Evolutionary conservation across 306 rosid species (phyloP), one percentile per base, ranked within the genome.

Genomic region (Castanopsis chinensis): DNA sequence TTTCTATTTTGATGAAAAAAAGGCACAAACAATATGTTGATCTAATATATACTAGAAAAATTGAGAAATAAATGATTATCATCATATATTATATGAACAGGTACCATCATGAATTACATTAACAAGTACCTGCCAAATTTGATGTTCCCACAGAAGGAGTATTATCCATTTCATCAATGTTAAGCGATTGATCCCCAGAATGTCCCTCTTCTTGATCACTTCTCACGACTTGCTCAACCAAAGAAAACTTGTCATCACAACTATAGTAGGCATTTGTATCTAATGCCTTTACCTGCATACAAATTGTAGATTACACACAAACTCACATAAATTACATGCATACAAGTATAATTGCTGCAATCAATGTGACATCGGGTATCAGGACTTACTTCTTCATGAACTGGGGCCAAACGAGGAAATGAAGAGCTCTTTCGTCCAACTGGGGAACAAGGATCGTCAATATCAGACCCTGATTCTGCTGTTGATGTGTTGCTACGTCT

Each of bases 321-420:
- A 43, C 51, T 0, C 51, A 10, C 53, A 49, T 11, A 49, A 49
- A 49, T 56, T 4, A 30, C 54, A 52, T 32, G 71, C 21, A 55
- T 71, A 71, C 71, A 73, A 60, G 71, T 52, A 71, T 74, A 69
- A 57, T 43, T 51, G 41, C 9, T 15, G n/a, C 51, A 69, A 69
- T 6, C 70, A 76, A 35, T 14, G 25, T 27, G 72, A 59, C 19
- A 58, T 68, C 13, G 4, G 54, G 54, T 43, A 71, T 80, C 19
- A 23, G 75, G 81, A 78, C 94, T 81, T 81, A 95, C 99, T 86
- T 95, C 98, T 89, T 95, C 98, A 49, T 84, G 72, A 75, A 95
- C 92, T 35, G 98, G 88, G 23, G 89, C 88, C 85, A 95, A 86
- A 78, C 68, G 76, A 84, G 94, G 86, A 86, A 77, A 37, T 51